Percentiles rank a stretch among this genome's conserved stretches.
phyloP scores from a whole-genome alignment of 768 basidiomycete genomes.

The Pholiota conissans region DNA sequence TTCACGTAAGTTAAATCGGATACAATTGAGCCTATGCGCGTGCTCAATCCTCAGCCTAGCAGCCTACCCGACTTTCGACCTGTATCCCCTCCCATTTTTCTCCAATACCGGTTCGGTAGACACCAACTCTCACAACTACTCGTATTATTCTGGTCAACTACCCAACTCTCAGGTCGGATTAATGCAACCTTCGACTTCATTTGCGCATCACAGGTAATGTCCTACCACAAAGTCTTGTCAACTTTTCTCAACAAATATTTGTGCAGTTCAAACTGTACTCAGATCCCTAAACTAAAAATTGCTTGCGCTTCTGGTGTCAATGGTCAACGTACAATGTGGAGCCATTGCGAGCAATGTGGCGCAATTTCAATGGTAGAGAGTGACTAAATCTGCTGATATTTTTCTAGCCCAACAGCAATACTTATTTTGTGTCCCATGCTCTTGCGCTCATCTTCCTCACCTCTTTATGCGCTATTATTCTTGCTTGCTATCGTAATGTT shows the following conservation, averaged over 20 bases:
- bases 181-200: constrained; percentile 60
- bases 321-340: constrained; percentile 83
- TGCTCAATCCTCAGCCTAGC: constrained; percentile 21
- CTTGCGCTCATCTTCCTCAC: constrained; percentile 10
- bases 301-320: constrained; percentile 71
- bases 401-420: constrained; percentile 16
- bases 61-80: constrained; percentile 62
- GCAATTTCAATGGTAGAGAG: constrained; percentile 86
- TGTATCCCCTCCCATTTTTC: constrained; percentile 57
- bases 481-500: constrained; percentile 18
- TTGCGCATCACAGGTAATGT: constrained; percentile 72
- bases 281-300: constrained; percentile 81
- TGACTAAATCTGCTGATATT: constrained; percentile 43
- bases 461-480: constrained; percentile 23
- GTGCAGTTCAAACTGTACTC: constrained; percentile 65
- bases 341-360: constrained; percentile 85
- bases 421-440: neutral
- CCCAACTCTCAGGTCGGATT: constrained; percentile 55
- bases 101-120: constrained; percentile 48
- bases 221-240: neutral
- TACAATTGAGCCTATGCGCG: constrained; percentile 9
- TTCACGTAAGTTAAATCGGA: constrained; percentile 46
- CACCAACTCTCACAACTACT: constrained; percentile 44
- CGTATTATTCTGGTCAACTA: constrained; percentile 41
- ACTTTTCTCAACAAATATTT: constrained; percentile 9